These are phyloP conservation scores for Pythium scleroteichum DNA, from an alignment of 352 stramenopile genomes.

Conservation along the genomic window DNA sequence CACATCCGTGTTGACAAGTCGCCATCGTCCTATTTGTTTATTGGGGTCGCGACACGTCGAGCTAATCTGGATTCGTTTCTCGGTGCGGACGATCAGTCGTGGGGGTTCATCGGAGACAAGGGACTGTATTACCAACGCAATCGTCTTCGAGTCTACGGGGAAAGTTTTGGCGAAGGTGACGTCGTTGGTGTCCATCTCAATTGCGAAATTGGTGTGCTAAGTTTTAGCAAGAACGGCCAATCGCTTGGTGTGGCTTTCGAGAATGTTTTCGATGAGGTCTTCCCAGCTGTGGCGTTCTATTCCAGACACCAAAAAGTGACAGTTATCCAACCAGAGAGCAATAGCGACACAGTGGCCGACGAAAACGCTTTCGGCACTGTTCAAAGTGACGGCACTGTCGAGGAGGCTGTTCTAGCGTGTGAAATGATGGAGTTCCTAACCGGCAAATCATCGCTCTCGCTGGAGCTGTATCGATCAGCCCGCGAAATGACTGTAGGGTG, in stretches of 20 bases:
- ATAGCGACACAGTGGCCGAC: not conserved
- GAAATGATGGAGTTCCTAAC: slow-evolving; percentile 58
- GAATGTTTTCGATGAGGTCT: slow-evolving; percentile 90
- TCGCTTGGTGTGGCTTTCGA: slow-evolving; percentile 89
- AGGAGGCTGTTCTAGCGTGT: slow-evolving; percentile 63
- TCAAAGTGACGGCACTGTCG: slow-evolving; percentile 26
- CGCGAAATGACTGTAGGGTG: slow-evolving; percentile 64
- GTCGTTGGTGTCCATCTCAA: slow-evolving; percentile 82
- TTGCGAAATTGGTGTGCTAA: slow-evolving; percentile 82
- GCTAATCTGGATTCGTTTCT: slow-evolving; percentile 96
- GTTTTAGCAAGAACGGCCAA: slow-evolving; percentile 90
- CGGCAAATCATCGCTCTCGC: slow-evolving; percentile 25
- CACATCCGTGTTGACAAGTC: slow-evolving; percentile 93
- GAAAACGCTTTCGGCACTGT: not conserved
- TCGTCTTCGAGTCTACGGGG: slow-evolving; percentile 90
- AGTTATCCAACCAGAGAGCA: slow-evolving; percentile 27
- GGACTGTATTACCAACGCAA: slow-evolving; percentile 98
- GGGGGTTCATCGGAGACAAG: slow-evolving; percentile 98
- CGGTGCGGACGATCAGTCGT: slow-evolving; percentile 96
- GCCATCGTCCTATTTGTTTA: slow-evolving; percentile 96
- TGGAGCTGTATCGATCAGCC: slow-evolving; percentile 33
- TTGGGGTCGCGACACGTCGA: slow-evolving; percentile 93
- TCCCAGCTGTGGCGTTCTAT: slow-evolving; percentile 92
- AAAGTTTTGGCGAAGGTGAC: slow-evolving; percentile 85
- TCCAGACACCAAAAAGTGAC: slow-evolving; percentile 86